Base-by-base conservation (phyloP, 805 yeast species). In the Saccharomycopsis lassenensis region DNA sequence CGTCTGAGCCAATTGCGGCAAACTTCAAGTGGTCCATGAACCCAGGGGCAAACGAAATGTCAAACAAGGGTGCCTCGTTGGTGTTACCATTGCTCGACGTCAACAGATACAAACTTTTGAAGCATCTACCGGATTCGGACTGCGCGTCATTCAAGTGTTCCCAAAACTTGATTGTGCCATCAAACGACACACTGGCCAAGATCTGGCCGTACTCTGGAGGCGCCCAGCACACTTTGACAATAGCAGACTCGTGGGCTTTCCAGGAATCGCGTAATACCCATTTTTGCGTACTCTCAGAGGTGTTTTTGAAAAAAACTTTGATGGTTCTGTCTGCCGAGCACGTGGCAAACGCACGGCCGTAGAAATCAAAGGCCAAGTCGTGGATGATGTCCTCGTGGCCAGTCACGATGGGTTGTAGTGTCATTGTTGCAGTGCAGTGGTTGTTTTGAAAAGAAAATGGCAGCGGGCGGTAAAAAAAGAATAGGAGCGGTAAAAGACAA, bases 321-420 rank as follows among this genome's bases (percentile, higher is more conserved):
- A 91, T 71, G 51, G 84, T 94, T 50, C 87, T 95, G 58, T 91
- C 98, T 0, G 94, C 83, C 3, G 95, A 84, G 41, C 94, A 87
- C 0, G 96, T 89, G 2, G 97, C 98, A 39, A 91, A 64, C 43
- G 86, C 83, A 37, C 77, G 74, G 1, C 98, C 97, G 52, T 89
- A 89, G 58, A 80, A 89, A 57, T 91, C 95, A 57, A 87, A 91
- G 15, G 84, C 77, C 17, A 87, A 74, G 50, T 87, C 95, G 48
- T 87, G 93, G 30, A 89, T 75, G 37, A 89, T 67, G 55, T 91
- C 98, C 50, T 85, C 94, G 55, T 91, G 97, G 24, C 93, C 93
- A 0, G 95, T 81, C 11, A 77, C 67, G 48, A 89, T 79, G 3
- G 95, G 85, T 49, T 74, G 76, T 67, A 70, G 26, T 7, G 39